A percentile compares a stretch with the other conserved stretches of the same genome.
Conservation (phyloP, 1,284 basidiomycete species). For the Apiotrichum porosum region DNA sequence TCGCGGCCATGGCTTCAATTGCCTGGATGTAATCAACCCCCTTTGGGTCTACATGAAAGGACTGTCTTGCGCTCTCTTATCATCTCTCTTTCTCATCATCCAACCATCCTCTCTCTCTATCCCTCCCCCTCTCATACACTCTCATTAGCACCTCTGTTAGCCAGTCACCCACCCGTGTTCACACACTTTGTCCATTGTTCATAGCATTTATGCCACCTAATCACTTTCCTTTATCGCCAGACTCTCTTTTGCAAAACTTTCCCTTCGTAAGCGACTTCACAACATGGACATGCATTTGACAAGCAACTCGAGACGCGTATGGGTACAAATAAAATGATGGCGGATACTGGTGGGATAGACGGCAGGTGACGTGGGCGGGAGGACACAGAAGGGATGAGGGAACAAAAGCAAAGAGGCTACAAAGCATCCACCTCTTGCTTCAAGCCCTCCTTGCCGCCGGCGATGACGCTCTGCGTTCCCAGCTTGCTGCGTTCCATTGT, state of each 20-base stretch:
- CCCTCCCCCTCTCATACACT: no score
- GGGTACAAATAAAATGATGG: not conserved
- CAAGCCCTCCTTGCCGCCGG: slow-evolving; percentile 3
- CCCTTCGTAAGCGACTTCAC: no score
- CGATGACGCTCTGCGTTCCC: not conserved
- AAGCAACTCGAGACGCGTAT: not conserved
- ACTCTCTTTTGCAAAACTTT: no score
- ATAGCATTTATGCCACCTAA: slow-evolving; percentile 7
- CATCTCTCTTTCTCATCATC: not conserved
- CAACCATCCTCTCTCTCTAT: no score
- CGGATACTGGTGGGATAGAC: not conserved
- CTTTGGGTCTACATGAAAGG: not conserved
- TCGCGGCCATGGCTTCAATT: slow-evolving; percentile 1
- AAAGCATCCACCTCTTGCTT: slow-evolving; percentile 1
- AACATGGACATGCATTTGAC: no score
- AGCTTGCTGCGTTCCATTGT: slow-evolving; percentile 5
- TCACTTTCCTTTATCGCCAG: slow-evolving; percentile 1
- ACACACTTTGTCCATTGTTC: not conserved
- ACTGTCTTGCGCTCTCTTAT: not conserved
- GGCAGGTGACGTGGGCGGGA: not conserved
- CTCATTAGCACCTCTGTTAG: no score
- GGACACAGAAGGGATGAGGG: not conserved
- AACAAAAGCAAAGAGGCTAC: not conserved
- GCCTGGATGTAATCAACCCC: slow-evolving; percentile 6
- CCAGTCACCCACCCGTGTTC: no score